Evolutionary conservation across 768 basidiomycete species (phyloP).

Genomic region (Lactarius hatsudake): DNA sequence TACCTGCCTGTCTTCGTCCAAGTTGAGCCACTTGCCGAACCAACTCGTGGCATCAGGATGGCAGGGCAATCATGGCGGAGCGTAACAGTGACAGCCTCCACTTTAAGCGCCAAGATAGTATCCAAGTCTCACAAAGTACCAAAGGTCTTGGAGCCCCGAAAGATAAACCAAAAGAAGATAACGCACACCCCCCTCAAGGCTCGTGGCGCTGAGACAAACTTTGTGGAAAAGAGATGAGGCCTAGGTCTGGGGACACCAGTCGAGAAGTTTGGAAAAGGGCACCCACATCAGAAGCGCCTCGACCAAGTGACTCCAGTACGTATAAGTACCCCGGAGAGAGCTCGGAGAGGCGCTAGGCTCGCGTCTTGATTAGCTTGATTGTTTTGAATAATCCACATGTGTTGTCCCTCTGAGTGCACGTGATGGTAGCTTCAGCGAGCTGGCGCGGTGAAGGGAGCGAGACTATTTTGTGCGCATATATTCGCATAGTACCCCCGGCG

Average conservation of each 20-base stretch:
- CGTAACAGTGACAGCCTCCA: background rate
- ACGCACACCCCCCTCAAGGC: background rate
- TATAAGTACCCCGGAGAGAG: background rate
- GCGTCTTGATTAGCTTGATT: no score
- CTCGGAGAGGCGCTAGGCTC: background rate
- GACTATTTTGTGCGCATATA: background rate
- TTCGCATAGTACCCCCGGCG: background rate
- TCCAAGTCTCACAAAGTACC: background rate
- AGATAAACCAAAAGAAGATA: background rate
- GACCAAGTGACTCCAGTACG: no score
- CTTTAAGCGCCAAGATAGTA: background rate
- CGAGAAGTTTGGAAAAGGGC: background rate
- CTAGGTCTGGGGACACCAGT: background rate
- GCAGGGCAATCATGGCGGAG: no score
- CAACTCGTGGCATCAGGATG: background rate
- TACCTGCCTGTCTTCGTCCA: background rate
- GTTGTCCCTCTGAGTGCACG: background rate
- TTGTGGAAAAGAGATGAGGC: background rate
- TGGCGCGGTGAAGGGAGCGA: no score
- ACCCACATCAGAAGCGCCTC: no score
- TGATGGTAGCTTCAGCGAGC: background rate
- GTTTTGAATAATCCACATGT: background rate
- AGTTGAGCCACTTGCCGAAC: background rate
- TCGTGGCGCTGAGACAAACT: background rate
- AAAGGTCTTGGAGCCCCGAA: background rate